Base-by-base conservation (phyloP, 2,329 filamentous ascomycete species). In the Penicillium sp. region DNA sequence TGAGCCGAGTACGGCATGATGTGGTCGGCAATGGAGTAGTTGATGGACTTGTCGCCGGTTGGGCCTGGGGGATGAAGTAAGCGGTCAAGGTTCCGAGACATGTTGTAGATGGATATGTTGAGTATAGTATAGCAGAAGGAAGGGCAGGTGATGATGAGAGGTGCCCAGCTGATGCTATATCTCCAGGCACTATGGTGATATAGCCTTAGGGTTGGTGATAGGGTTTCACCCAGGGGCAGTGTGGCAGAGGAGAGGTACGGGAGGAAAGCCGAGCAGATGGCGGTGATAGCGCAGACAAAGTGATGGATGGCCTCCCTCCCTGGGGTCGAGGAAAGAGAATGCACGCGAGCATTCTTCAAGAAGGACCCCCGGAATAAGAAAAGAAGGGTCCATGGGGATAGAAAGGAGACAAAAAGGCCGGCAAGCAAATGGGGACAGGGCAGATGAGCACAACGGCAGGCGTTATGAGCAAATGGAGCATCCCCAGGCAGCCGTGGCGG, bases 1-100 rank as follows among this genome's bases (percentile, higher is more conserved):
- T 75, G 73, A 44, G 73, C 65, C 64, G 73, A 70, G 60, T 77
- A 76, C 24, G 74, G 68, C 47, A 77, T 68, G 64, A 76, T 75
- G 55, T 76, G 74, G 61, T 76, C 74, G 51, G 74, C 66, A 35
- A 75, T 60, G 35, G 71, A 73, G 54, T 75, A 76, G 66, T 76
- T 74, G 70, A 75, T 70, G 53, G 66, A 65, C 53, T 77, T 75
- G 59, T 76, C 72, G 56, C 70, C 72, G 50, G 70, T 33, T 60
- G 65, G 60, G 41, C 49, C 60, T 61, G 62, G 55, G 53, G 56
- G 51, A 58, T 43, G 59, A 50, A 61, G 68, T 72, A 69, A 74
- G 70, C 66, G 64, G 57, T 56, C 49, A 55, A 56, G 18, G 10
- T 36, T 44, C n/a, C 31, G 55, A 52, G 43, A 51, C 54, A 58